Conservation (phyloP, 805 yeast species). For the Candida nonsorbophila region DNA sequence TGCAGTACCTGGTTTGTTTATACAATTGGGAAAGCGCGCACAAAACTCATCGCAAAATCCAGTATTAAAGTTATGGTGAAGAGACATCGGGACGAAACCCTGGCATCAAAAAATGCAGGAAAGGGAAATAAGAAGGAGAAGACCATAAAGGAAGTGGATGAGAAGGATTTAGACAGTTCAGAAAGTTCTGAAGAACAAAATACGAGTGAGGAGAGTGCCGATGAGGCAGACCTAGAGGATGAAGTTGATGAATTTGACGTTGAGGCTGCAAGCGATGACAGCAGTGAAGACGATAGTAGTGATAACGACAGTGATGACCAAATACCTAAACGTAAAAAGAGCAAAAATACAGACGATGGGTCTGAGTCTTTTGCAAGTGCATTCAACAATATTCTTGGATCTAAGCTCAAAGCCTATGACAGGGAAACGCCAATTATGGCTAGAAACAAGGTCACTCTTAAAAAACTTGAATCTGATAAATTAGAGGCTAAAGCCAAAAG, state of each 20-base stretch:
- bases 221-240: constrained; percentile 1
- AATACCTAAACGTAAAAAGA: constrained; percentile 45
- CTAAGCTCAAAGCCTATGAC: constrained; percentile 83
- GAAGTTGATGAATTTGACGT: constrained; percentile 9
- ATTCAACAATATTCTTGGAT: constrained; percentile 74
- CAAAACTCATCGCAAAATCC: constrained; percentile 1
- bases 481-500: constrained; percentile 80
- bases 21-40: not conserved
- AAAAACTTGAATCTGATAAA: constrained; percentile 73
- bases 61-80: constrained; percentile 10
- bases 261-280: constrained; percentile 5
- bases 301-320: constrained; percentile 18
- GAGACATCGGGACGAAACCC: constrained; percentile 1
- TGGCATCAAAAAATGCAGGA: not conserved
- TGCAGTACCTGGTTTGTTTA: not conserved
- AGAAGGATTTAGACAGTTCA: not conserved
- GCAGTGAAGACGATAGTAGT: constrained; percentile 1
- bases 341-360: constrained; percentile 61
- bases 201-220: not conserved
- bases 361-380: constrained; percentile 76
- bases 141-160: not conserved
- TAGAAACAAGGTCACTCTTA: constrained; percentile 65
- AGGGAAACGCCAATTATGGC: constrained; percentile 88
- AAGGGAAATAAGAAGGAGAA: not conserved
- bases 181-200: constrained; percentile 4